These are phyloP conservation scores for Talaromyces amestolkiae DNA, from an alignment of 2,329 filamentous ascomycete genomes.

Conservation along the genomic window DNA sequence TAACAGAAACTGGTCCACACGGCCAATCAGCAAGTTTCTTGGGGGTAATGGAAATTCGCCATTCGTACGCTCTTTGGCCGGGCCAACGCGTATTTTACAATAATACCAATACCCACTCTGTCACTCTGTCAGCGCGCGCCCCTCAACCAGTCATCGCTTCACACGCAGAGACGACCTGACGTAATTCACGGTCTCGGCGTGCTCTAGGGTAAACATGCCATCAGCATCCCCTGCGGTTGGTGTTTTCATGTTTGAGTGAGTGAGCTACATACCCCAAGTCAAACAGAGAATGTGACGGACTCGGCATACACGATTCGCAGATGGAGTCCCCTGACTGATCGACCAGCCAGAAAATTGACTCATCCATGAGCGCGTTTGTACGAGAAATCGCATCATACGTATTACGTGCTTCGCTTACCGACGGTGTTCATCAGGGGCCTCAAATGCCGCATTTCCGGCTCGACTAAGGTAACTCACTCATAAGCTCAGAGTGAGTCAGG, in stretches of 20 bases:
- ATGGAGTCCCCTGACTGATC: neutral
- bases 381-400: neutral
- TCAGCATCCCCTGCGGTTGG: neutral
- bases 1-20: constrained; percentile 35
- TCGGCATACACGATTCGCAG: neutral
- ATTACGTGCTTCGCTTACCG: constrained; percentile 3
- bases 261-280: neutral
- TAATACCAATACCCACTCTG: constrained; percentile 1
- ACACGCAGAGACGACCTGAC: neutral
- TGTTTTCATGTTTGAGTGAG: neutral
- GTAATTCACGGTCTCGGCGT: neutral
- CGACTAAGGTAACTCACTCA: neutral
- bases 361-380: neutral
- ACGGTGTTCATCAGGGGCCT: neutral
- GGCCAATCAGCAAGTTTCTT: constrained; percentile 35
- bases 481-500: neutral
- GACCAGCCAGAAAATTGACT: neutral
- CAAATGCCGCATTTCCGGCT: neutral
- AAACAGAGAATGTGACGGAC: constrained; percentile 5
- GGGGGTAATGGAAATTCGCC: constrained; percentile 33
- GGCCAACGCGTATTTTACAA: neutral
- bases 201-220: neutral
- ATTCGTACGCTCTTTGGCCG: neutral
- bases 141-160: neutral
- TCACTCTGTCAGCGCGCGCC: neutral